Percentiles rank a stretch among this genome's conserved stretches.
Conservation (phyloP, 2,329 filamentous ascomycete species). For the Botrytis pseudocinerea region DNA sequence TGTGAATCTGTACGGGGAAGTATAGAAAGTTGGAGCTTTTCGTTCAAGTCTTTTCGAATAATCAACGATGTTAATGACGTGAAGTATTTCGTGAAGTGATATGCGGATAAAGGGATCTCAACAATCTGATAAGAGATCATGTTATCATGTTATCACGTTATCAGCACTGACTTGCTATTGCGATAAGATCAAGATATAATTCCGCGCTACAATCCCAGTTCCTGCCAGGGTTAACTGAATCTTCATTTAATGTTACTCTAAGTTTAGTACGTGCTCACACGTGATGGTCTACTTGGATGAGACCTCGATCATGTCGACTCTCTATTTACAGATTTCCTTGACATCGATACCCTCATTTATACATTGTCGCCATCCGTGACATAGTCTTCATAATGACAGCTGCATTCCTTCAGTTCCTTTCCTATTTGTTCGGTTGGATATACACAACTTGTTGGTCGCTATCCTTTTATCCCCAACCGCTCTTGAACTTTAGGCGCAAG, state of each 20-base stretch:
- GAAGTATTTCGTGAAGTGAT: not conserved
- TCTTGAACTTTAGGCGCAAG: constrained; percentile 74
- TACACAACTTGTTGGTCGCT: constrained; percentile 78
- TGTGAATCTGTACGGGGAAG: not conserved
- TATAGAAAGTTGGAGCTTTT: no score
- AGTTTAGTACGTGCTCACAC: not conserved
- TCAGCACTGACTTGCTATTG: not conserved
- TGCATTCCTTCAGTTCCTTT: constrained; percentile 51
- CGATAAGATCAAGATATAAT: not conserved
- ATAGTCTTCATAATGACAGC: constrained; percentile 31
- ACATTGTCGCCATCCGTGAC: not conserved
- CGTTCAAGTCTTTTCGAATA: not conserved
- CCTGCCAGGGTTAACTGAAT: not conserved
- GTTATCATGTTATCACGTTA: not conserved
- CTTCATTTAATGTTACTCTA: not conserved
- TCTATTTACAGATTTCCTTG: not conserved
- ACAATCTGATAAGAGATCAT: not conserved
- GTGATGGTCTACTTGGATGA: not conserved
- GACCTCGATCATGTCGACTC: not conserved
- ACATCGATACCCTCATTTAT: not conserved
- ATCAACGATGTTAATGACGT: not conserved
- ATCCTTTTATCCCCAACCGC: constrained; percentile 89
- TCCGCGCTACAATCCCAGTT: not conserved
- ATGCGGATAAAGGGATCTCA: not conserved
- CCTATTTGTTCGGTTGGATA: constrained; percentile 69